Conservation (phyloP, 495 filamentous ascomycete genomes). For the Melanomma pulvis-pyrius region DNA sequence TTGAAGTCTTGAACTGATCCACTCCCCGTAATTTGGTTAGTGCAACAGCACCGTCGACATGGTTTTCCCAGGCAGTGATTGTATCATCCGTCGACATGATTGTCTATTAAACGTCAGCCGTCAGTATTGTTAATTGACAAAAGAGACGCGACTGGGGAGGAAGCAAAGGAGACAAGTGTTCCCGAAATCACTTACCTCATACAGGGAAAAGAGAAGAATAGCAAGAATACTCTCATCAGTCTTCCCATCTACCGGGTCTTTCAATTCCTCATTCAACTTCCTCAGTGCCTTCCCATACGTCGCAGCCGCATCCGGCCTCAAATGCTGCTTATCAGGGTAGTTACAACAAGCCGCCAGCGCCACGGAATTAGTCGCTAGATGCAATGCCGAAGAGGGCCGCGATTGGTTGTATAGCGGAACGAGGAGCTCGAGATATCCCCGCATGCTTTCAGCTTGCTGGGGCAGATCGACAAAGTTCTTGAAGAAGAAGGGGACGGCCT, state of each 20-base stretch:
- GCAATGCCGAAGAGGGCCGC: constrained; percentile 35
- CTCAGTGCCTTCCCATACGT: constrained; percentile 40
- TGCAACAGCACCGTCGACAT: constrained; percentile 43
- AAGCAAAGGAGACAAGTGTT: constrained; percentile 21
- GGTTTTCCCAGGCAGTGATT: constrained; percentile 37
- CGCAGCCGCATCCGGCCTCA: constrained; percentile 31
- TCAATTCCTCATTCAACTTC: constrained; percentile 35
- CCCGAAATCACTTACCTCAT: constrained; percentile 40
- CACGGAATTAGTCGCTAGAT: constrained; percentile 42
- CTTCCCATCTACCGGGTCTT: constrained; percentile 35
- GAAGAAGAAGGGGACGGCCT: constrained; percentile 44
- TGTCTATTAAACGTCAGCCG: constrained; percentile 24
- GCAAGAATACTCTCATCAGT: constrained; percentile 40
- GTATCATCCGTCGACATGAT: constrained; percentile 37
- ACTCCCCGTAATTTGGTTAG: constrained; percentile 40
- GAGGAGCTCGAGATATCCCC: constrained; percentile 40
- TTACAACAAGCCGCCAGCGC: constrained; percentile 38
- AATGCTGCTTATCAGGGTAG: constrained; percentile 37
- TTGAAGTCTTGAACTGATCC: constrained; percentile 40
- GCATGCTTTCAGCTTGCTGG: constrained; percentile 36
- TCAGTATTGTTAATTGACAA: background rate
- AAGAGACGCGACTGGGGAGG: background rate
- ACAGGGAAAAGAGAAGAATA: constrained; percentile 41
- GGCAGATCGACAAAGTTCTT: constrained; percentile 42
- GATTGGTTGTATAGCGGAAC: constrained; percentile 39